Evolutionary conservation across 768 basidiomycete species (phyloP).

Genomic region (Suillus sp.): DNA sequence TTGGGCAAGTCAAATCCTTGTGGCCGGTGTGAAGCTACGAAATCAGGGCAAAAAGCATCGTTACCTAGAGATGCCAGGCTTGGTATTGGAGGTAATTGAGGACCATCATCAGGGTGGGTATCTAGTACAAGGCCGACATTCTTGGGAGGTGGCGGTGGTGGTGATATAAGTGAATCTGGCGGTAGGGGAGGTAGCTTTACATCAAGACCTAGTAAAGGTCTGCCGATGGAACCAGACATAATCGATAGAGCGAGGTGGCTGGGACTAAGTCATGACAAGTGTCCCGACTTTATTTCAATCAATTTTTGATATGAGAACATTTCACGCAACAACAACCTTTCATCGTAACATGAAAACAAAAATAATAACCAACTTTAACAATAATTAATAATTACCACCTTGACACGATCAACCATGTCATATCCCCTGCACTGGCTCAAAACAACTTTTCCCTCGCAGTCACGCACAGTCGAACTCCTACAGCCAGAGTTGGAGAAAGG

Average conservation of each 20-base stretch:
- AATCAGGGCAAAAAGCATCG: conserved; percentile 5
- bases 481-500: conserved; percentile 33
- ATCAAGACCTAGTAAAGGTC: conserved; percentile 32
- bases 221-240: conserved; percentile 11
- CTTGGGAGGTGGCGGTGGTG: conserved; percentile 28
- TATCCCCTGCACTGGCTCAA: conserved; percentile 42
- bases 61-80: conserved; percentile 30
- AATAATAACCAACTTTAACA: too few relatives aligned
- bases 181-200: conserved; percentile 32
- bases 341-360: too few relatives aligned
- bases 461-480: conserved; percentile 33
- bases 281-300: neutral
- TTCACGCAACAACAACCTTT: neutral
- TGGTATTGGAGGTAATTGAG: conserved; percentile 18
- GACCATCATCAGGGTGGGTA: conserved; percentile 13
- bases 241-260: neutral
- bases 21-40: conserved; percentile 19
- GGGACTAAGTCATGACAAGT: neutral
- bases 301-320: conserved; percentile 5
- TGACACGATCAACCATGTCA: conserved; percentile 23
- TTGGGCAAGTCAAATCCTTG: conserved; percentile 27
- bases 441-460: conserved; percentile 46
- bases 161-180: conserved; percentile 10
- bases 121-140: conserved; percentile 11
- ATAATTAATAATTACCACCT: neutral